Base-by-base conservation (phyloP, 1,139 yeast species). In the Candida pseudoviswanathii region DNA sequence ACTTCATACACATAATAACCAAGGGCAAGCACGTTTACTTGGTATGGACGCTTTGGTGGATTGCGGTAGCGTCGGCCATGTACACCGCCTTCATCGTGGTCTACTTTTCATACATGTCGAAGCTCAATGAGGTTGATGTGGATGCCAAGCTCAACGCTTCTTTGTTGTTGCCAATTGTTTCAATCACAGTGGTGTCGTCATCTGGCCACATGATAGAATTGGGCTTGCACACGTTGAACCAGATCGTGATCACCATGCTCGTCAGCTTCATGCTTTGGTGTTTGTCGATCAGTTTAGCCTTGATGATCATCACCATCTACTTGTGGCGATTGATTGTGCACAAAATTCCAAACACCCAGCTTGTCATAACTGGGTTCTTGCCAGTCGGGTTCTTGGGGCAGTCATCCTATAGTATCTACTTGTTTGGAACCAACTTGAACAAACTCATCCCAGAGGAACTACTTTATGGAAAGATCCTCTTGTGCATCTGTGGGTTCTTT, bases 101-200 rank as follows among this genome's bases (percentile, higher is more conserved):
- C 68, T 62, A 70, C 78, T 68, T 64, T 49, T 63, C 80, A 66
- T 75, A 65, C 58, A 58, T 62, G 57, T 74, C 67, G 43, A 71
- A 65, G 57, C 61, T 55, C 58, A 61, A 54, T 41, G 46, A 51
- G 37, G 50, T 44, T 49, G 51, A 58, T 48, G 49, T 63, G 58
- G 56, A 60, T 27, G 59, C 60, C 3, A 61, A 67, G 25, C 21
- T 68, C 38, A 63, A 66, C 44, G 76, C 85, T 26, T 74, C 81
- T 4, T 68, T 77, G 25, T 64, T 90, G 36, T 70, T 90, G 46
- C 94, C 96, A 0, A 75, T 88, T 9, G 95, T 90, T 24, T 79
- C 96, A 0, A 66, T 88, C 38, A 88, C 90, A 1, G 96, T 90
- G 51, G 80, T 82, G 3, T 75, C 91, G 0, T 80, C 95, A 0